These are phyloP conservation scores for Zymoseptoria crescenta DNA, from an alignment of 2,329 filamentous ascomycete species.

Conservation along the genomic window DNA sequence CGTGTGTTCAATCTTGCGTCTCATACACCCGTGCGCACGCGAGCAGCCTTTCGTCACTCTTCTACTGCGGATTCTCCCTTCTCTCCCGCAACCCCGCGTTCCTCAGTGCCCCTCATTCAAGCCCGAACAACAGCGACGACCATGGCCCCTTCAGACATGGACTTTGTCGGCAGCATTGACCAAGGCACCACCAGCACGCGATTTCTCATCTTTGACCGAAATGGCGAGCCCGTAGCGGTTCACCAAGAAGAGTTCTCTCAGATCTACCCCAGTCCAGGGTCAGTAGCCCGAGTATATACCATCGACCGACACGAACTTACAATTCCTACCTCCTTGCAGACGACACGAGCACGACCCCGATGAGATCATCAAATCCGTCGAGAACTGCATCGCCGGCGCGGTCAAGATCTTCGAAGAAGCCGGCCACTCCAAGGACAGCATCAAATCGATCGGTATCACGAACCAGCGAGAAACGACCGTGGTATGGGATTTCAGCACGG, in stretches of 20 bases:
- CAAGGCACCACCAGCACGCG: constrained; percentile 84
- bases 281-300: constrained; percentile 33
- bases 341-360: constrained; percentile 86
- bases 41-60: neutral
- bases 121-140: neutral
- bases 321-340: constrained; percentile 35
- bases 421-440: constrained; percentile 59
- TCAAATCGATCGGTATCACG: constrained; percentile 75
- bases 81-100: neutral
- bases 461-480: constrained; percentile 86
- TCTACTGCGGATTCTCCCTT: neutral
- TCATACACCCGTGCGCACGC: neutral
- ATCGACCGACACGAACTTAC: neutral
- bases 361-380: constrained; percentile 66
- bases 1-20: neutral
- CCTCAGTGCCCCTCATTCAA: neutral
- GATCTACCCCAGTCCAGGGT: constrained; percentile 78
- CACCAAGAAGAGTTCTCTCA: constrained; percentile 86
- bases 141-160: constrained; percentile 30
- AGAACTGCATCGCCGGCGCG: constrained; percentile 71
- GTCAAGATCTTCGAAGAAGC: constrained; percentile 60
- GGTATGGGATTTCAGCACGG: constrained; percentile 74
- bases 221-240: constrained; percentile 67
- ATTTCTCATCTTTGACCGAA: constrained; percentile 81
- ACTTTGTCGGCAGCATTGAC: constrained; percentile 81